phyloP scores from a whole-genome alignment of 2,329 filamentous ascomycete species.

The Diaporthe australafricana region DNA sequence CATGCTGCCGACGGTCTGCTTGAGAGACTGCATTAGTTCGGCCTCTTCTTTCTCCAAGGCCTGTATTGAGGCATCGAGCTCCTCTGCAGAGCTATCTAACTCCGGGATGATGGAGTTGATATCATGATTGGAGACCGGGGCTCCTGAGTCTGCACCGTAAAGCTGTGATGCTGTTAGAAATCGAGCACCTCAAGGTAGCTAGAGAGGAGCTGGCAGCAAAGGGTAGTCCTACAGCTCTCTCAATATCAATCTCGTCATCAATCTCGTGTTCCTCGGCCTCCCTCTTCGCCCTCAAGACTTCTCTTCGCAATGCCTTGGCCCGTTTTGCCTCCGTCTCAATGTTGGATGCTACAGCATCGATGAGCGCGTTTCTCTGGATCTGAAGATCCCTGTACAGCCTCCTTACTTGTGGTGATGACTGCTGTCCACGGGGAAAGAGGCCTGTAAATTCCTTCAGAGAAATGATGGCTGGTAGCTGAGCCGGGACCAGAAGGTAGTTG shows the following conservation, averaged over 20 bases:
- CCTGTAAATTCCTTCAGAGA: conserved; percentile 80
- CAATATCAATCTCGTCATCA: conserved; percentile 74
- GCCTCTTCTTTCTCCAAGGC: conserved; percentile 74
- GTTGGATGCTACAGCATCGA: conserved; percentile 74
- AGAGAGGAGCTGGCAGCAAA: conserved; percentile 35
- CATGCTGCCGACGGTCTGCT: conserved; percentile 75
- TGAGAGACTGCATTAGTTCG: conserved; percentile 69
- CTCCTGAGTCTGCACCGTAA: conserved; percentile 69
- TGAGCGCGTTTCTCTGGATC: conserved; percentile 74
- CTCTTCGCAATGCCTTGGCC: conserved; percentile 68
- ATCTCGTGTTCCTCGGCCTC: conserved; percentile 65
- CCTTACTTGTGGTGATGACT: conserved; percentile 74
- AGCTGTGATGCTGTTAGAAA: conserved; percentile 31
- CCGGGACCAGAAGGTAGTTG: conserved; percentile 82
- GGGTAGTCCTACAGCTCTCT: conserved; percentile 61
- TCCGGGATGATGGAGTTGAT: conserved; percentile 74
- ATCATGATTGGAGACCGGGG: conserved; percentile 66
- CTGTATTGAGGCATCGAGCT: conserved; percentile 76
- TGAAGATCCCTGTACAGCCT: conserved; percentile 84
- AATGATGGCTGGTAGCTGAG: conserved; percentile 78
- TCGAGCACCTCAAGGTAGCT: not conserved
- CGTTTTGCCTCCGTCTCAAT: conserved; percentile 74
- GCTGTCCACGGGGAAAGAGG: conserved; percentile 77
- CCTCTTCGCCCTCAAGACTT: conserved; percentile 65
- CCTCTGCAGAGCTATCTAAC: conserved; percentile 73